phyloP scores from a whole-genome alignment of 2,329 filamentous ascomycete genomes.

The Elsinoe fawcettii region DNA sequence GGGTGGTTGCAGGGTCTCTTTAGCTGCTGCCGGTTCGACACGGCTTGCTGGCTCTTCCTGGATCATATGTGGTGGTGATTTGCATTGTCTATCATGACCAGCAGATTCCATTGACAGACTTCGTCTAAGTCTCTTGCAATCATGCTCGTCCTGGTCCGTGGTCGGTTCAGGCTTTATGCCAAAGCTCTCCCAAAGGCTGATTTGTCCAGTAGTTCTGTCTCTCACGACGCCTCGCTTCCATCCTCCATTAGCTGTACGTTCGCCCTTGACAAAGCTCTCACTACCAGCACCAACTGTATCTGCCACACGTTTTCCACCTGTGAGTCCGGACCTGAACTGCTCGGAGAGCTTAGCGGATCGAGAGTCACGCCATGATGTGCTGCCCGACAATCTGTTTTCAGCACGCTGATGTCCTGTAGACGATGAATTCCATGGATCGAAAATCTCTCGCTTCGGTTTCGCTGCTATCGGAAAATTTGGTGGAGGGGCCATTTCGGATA shows the following conservation, averaged over 20 bases:
- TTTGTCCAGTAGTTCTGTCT: conserved; percentile 42
- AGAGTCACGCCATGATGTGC: conserved; percentile 63
- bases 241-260: conserved; percentile 45
- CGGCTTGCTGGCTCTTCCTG: neutral
- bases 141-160: conserved; percentile 19
- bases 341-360: conserved; percentile 60
- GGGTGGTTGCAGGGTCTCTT: neutral
- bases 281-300: conserved; percentile 61
- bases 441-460: conserved; percentile 90
- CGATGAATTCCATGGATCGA: conserved; percentile 93
- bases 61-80: neutral
- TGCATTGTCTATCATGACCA: too few relatives aligned
- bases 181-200: conserved; percentile 32
- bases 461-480: conserved; percentile 65
- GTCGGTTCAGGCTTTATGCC: conserved; percentile 21
- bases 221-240: conserved; percentile 43
- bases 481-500: neutral
- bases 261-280: conserved; percentile 45
- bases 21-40: neutral
- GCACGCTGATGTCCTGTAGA: conserved; percentile 76
- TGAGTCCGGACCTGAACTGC: conserved; percentile 56
- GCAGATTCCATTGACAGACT: neutral
- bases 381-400: conserved; percentile 56
- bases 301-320: conserved; percentile 50
- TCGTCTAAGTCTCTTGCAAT: neutral